Evolutionary conservation across 2,329 filamentous ascomycete species (phyloP).

Genomic region (Nemania serpens): DNA sequence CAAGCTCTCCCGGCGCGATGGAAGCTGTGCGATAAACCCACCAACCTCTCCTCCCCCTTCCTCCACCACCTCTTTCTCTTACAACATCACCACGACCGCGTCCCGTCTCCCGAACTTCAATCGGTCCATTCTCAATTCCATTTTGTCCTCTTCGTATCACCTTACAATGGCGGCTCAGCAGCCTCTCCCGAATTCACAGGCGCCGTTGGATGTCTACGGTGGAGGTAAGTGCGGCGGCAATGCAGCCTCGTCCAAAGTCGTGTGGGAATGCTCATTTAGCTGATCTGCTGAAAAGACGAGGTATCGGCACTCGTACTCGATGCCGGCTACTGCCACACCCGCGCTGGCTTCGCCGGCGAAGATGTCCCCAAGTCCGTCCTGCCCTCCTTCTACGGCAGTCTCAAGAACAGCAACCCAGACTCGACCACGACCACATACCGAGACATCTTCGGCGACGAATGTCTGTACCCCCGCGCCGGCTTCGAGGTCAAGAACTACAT

Average conservation of each 20-base stretch:
- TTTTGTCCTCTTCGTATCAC: no score
- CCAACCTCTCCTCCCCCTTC: no score
- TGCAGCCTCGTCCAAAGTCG: constrained; percentile 12
- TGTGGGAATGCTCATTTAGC: constrained; percentile 3
- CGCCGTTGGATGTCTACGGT: constrained; percentile 41
- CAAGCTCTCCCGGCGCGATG: no score
- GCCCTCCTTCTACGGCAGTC: constrained; percentile 82
- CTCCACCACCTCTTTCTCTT: no score
- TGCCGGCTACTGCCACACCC: constrained; percentile 86
- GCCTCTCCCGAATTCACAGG: constrained; percentile 38
- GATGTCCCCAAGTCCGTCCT: constrained; percentile 94
- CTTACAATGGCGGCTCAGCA: constrained; percentile 38
- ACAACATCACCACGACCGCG: no score
- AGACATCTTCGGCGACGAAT: constrained; percentile 87
- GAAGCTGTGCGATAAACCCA: no score
- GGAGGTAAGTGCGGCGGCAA: constrained; percentile 36
- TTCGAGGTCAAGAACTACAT: constrained; percentile 93
- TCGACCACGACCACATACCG: constrained; percentile 44
- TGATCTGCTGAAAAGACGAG: constrained; percentile 68
- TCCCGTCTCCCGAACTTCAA: no score
- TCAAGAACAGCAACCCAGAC: constrained; percentile 54
- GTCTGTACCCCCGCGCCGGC: constrained; percentile 74
- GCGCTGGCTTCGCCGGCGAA: constrained; percentile 96
- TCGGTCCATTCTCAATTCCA: no score
- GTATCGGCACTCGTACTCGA: constrained; percentile 97